phyloP scores from a whole-genome alignment of 495 filamentous ascomycete species.

The Neurospora sp. region DNA sequence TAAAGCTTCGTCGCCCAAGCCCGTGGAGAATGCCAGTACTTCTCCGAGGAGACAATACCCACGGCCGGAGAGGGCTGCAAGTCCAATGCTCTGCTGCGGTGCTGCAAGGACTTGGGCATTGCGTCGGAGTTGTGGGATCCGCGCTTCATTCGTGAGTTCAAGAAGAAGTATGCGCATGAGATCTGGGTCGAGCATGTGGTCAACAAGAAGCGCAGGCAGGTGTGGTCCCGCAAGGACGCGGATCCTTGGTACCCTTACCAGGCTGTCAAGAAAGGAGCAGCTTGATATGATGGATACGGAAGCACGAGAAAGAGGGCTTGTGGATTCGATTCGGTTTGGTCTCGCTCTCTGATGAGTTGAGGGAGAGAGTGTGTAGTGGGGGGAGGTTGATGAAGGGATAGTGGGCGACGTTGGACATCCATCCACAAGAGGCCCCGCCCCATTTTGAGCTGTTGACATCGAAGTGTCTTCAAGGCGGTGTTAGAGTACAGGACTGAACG shows the following conservation, averaged over 20 bases:
- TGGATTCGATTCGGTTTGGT: no score
- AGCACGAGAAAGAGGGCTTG: no score
- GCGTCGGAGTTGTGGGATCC: slow-evolving; percentile 97
- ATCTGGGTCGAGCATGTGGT: slow-evolving; percentile 55
- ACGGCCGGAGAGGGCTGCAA: slow-evolving; percentile 95
- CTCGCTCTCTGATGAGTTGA: no score
- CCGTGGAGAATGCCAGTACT: slow-evolving; percentile 92
- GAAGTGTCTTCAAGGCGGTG: neutral
- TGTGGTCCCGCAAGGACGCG: slow-evolving; percentile 82
- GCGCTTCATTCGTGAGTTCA: slow-evolving; percentile 68
- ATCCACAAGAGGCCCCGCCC: neutral
- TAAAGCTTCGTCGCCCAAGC: slow-evolving; percentile 79
- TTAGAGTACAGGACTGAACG: neutral
- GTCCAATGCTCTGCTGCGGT: slow-evolving; percentile 91
- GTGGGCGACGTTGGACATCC: neutral
- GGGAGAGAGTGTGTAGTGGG: no score
- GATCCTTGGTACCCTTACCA: slow-evolving; percentile 62
- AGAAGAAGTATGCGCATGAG: slow-evolving; percentile 52
- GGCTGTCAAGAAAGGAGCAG: slow-evolving; percentile 4
- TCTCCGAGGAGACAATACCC: slow-evolving; percentile 83
- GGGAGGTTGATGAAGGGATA: neutral
- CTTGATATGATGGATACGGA: neutral
- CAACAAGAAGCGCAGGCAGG: slow-evolving; percentile 79
- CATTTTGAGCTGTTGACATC: neutral
- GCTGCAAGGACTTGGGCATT: slow-evolving; percentile 94